These are phyloP conservation scores for Stellera chamaejasme DNA, from an alignment of 345 rosid species.

Conservation along the genomic window DNA sequence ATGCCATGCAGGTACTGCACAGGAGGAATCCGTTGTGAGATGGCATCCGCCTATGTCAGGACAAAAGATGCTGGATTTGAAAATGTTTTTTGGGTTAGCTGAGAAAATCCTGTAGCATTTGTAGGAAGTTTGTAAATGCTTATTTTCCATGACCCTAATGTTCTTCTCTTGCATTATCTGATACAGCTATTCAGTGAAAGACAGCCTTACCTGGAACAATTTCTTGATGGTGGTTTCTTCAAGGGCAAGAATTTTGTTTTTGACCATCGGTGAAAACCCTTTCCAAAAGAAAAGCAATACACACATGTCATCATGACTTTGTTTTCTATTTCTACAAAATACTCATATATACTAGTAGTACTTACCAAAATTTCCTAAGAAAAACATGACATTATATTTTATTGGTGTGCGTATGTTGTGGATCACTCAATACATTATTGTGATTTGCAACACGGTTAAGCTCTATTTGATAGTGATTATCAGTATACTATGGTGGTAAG, in stretches of 20 bases:
- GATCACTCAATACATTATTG: too few relatives aligned
- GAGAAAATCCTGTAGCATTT: too few relatives aligned
- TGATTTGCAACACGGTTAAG: too few relatives aligned
- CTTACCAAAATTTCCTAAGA: too few relatives aligned
- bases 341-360: too few relatives aligned
- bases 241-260: slow-evolving; percentile 96
- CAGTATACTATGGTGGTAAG: too few relatives aligned
- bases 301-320: neutral
- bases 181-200: slow-evolving; percentile 90
- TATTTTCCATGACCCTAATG: neutral
- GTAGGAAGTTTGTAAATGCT: too few relatives aligned
- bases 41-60: slow-evolving; percentile 91
- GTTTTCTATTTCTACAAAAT: too few relatives aligned
- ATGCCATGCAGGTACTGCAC: slow-evolving; percentile 75
- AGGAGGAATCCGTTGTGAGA: slow-evolving; percentile 97
- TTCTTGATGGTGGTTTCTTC: slow-evolving; percentile 83
- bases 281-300: neutral
- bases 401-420: too few relatives aligned
- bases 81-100: slow-evolving; percentile 71
- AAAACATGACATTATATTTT: too few relatives aligned
- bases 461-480: too few relatives aligned
- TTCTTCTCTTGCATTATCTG: slow-evolving; percentile 12
- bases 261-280: slow-evolving; percentile 65
- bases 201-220: slow-evolving; percentile 87
- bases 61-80: slow-evolving; percentile 88